Evolutionary conservation across 176 grass and related monocot species (phyloP).

Genomic region (Oryza officinalis): DNA sequence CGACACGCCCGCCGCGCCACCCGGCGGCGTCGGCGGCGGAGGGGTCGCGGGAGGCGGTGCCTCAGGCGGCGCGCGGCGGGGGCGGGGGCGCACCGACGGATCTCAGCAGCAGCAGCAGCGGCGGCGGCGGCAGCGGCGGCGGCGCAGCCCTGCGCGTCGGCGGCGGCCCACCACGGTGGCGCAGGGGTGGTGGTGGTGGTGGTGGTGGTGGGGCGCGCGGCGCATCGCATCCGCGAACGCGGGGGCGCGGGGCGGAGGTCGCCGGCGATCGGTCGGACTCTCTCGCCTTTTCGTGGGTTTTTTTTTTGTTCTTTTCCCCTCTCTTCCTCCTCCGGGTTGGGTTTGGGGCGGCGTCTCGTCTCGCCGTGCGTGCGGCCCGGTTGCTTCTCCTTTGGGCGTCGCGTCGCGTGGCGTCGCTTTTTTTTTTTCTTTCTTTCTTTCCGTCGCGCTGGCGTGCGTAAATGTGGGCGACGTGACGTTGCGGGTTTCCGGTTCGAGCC

Average conservation of each 20-base stretch:
- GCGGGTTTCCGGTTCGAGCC: too few relatives aligned
- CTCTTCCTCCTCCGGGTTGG: background rate
- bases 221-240: slow-evolving; percentile 54
- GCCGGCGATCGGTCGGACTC: slow-evolving; percentile 22
- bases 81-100: background rate
- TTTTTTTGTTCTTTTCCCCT: background rate
- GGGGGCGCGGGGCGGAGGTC: slow-evolving; percentile 33
- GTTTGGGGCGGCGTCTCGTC: background rate
- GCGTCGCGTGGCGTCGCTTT: background rate
- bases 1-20: slow-evolving; percentile 23
- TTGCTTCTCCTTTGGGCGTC: background rate
- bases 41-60: background rate
- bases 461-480: too few relatives aligned
- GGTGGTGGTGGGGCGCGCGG: too few relatives aligned
- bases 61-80: background rate
- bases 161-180: slow-evolving; percentile 17
- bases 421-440: background rate
- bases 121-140: background rate
- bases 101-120: slow-evolving; percentile 11
- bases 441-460: background rate
- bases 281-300: slow-evolving; percentile 32
- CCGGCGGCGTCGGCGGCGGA: background rate
- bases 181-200: background rate
- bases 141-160: background rate
- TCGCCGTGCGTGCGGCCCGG: background rate